Conservation (phyloP, 148 eudicot genomes). For the Spergularia marina region DNA sequence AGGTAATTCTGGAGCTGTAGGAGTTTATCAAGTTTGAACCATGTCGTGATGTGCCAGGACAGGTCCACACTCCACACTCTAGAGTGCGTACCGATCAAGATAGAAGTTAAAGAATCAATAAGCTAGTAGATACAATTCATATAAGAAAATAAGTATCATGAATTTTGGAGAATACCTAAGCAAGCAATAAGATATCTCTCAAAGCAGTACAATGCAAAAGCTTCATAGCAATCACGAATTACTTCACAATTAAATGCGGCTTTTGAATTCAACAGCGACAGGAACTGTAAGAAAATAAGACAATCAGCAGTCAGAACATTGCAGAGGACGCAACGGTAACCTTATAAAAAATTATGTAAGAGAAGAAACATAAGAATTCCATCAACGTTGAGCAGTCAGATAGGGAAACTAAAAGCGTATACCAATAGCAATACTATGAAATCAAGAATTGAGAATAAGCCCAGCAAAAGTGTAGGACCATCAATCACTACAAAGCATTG, state of each 20-base stretch:
- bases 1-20: no score
- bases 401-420: conserved; percentile 1
- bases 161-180: conserved; percentile 56
- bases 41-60: no score
- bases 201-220: conserved; percentile 97
- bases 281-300: conserved; percentile 46
- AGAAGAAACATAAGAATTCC: background rate
- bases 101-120: background rate
- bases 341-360: background rate
- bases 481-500: background rate
- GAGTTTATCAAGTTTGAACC: no score
- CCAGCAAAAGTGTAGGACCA: background rate
- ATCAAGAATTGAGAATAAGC: background rate
- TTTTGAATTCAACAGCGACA: conserved; percentile 73
- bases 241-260: conserved; percentile 94
- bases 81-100: no score
- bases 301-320: conserved; percentile 16
- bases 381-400: background rate
- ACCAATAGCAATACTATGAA: background rate
- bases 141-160: background rate
- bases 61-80: no score
- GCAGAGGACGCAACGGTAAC: background rate
- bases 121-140: background rate
- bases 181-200: conserved; percentile 98
- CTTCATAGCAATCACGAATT: conserved; percentile 95